These are phyloP conservation scores for Chrysosporium keratinophilum DNA, from an alignment of 2,329 filamentous ascomycete genomes.

Conservation along the genomic window DNA sequence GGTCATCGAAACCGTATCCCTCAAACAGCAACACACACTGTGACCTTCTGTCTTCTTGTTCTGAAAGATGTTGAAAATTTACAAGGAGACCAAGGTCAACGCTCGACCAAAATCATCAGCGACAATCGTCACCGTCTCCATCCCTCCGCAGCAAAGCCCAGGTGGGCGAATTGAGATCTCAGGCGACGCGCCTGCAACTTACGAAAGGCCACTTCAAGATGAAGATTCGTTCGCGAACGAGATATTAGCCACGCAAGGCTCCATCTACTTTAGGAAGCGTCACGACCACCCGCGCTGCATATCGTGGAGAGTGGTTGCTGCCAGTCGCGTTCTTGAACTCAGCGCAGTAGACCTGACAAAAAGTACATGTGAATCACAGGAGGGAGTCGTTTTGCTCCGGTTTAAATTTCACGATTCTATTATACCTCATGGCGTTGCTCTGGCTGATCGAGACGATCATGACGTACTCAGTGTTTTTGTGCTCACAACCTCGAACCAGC, in stretches of 20 bases:
- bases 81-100: constrained; percentile 79
- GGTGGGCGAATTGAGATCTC: constrained; percentile 37
- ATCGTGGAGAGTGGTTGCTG: constrained; percentile 79
- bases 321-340: constrained; percentile 69
- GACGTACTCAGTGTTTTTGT: constrained; percentile 71
- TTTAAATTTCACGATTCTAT: constrained; percentile 67
- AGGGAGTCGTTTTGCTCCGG: constrained; percentile 65
- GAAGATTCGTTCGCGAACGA: constrained; percentile 56
- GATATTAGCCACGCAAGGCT: constrained; percentile 65
- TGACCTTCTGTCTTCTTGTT: no score
- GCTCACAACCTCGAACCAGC: constrained; percentile 63
- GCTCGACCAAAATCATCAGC: constrained; percentile 61
- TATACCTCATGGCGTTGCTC: constrained; percentile 64
- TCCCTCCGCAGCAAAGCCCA: constrained; percentile 38
- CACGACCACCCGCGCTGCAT: constrained; percentile 72
- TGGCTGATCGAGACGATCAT: constrained; percentile 68
- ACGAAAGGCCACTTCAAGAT: constrained; percentile 47
- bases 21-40: no score
- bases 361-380: constrained; percentile 49
- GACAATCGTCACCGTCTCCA: constrained; percentile 60
- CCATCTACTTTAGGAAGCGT: constrained; percentile 72
- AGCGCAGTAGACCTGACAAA: constrained; percentile 72
- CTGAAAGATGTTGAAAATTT: constrained; percentile 55
- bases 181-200: constrained; percentile 37
- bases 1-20: no score